phyloP scores from a whole-genome alignment of 257 asterid genomes.

The Nyctanthes arbortristis region DNA sequence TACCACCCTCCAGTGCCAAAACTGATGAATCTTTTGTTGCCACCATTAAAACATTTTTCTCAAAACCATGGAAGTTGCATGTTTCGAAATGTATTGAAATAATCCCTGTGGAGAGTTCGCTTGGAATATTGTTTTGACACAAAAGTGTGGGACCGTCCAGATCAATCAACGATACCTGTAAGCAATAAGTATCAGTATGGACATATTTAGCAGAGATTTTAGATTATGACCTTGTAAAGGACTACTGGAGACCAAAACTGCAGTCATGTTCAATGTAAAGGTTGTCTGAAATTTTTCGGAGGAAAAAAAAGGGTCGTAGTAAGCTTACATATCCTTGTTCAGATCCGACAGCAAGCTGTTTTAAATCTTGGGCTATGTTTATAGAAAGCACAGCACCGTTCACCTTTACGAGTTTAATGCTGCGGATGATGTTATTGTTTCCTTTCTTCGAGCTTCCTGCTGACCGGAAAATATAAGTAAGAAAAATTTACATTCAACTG shows the following conservation, averaged over 20 bases:
- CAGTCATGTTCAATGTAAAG: neutral
- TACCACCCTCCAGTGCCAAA: constrained; percentile 67
- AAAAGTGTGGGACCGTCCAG: constrained; percentile 57
- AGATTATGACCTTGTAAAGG: neutral
- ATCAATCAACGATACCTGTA: constrained; percentile 69
- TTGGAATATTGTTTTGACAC: constrained; percentile 68
- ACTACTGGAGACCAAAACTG: neutral
- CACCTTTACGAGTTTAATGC: constrained; percentile 63
- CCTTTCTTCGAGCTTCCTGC: constrained; percentile 87
- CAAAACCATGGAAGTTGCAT: constrained; percentile 85
- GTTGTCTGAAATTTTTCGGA: neutral
- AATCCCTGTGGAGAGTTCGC: constrained; percentile 73
- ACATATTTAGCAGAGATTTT: neutral
- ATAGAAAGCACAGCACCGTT: constrained; percentile 77
- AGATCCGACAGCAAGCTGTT: constrained; percentile 81
- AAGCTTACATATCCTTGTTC: constrained; percentile 89
- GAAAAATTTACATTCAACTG: constrained; percentile 1
- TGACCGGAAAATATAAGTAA: constrained; percentile 16
- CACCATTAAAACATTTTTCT: constrained; percentile 66
- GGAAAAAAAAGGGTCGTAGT: constrained; percentile 7
- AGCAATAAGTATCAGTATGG: constrained; percentile 11
- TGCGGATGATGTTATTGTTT: constrained; percentile 59
- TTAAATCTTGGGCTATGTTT: constrained; percentile 46
- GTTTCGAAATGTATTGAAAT: constrained; percentile 69
- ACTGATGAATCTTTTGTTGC: constrained; percentile 90